Conservation (phyloP, 2,329 filamentous ascomycete species). For the Simplicillium aogashimaense region DNA sequence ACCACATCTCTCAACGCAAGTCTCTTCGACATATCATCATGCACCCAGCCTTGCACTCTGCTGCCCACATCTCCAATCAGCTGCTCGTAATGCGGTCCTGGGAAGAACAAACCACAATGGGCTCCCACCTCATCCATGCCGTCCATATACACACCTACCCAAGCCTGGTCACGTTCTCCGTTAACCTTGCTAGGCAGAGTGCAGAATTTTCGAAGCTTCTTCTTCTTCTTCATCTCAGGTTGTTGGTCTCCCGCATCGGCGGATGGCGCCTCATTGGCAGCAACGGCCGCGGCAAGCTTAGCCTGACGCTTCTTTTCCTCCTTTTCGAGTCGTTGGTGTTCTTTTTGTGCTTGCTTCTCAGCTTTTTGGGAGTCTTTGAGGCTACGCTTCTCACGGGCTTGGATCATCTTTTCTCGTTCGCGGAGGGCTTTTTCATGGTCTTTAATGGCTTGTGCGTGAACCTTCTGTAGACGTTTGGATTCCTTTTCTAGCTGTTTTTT, state of each 20-base stretch:
- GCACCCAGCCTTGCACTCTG: conserved; percentile 59
- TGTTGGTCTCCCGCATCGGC: conserved; percentile 8
- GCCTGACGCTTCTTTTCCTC: conserved; percentile 19
- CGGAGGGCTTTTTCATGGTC: conserved; percentile 54
- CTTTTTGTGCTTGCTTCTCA: conserved; percentile 29
- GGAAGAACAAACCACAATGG: conserved; percentile 73
- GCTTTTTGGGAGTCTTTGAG: conserved; percentile 30
- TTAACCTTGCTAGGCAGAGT: conserved; percentile 49
- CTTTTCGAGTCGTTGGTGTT: conserved; percentile 19
- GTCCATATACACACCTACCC: conserved; percentile 73
- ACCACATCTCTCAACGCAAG: conserved; percentile 18
- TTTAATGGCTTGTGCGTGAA: conserved; percentile 57
- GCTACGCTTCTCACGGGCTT: conserved; percentile 39
- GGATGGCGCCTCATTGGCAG: conserved; percentile 9
- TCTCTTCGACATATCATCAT: conserved; percentile 44
- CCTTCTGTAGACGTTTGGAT: conserved; percentile 49
- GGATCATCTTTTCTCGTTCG: conserved; percentile 50
- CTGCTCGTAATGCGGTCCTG: conserved; percentile 61
- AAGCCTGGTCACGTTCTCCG: conserved; percentile 56
- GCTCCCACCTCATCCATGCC: conserved; percentile 78
- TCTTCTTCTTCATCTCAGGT: conserved; percentile 12
- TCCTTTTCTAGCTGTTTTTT: conserved; percentile 63
- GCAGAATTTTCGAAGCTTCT: conserved; percentile 69
- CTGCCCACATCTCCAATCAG: conserved; percentile 67
- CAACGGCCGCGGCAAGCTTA: conserved; percentile 11